These are phyloP conservation scores for Neurospora sp. DNA, from an alignment of 2,329 filamentous ascomycete genomes.

Conservation along the genomic window DNA sequence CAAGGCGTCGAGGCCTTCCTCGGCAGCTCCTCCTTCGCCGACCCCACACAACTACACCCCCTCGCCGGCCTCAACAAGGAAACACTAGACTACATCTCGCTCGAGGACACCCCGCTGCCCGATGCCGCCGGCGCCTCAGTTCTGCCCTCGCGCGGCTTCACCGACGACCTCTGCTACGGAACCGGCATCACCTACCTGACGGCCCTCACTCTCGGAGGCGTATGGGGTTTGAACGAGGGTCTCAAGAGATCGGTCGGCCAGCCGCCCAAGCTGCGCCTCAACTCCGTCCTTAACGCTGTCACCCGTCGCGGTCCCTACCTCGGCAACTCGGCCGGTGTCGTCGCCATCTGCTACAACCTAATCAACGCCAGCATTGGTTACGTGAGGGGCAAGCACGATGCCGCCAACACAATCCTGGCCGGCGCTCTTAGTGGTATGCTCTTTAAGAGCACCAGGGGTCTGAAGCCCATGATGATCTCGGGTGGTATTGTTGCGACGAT, in stretches of 20 bases:
- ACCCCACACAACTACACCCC: constrained; percentile 83
- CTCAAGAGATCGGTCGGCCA: constrained; percentile 65
- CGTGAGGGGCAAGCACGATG: constrained; percentile 75
- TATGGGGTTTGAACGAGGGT: constrained; percentile 88
- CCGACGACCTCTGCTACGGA: constrained; percentile 95
- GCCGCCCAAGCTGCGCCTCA: constrained; percentile 84
- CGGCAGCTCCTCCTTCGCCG: constrained; percentile 63
- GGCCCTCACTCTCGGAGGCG: constrained; percentile 77
- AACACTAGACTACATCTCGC: constrained; percentile 84
- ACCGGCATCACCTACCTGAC: constrained; percentile 88
- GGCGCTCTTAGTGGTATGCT: constrained; percentile 84
- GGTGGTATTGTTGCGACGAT: constrained; percentile 79
- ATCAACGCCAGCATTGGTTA: constrained; percentile 78
- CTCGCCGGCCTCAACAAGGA: constrained; percentile 89
- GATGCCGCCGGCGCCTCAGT: constrained; percentile 80
- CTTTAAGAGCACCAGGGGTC: constrained; percentile 89
- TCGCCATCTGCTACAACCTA: constrained; percentile 94
- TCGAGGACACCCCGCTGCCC: constrained; percentile 85
- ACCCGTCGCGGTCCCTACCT: constrained; percentile 89
- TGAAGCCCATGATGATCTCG: constrained; percentile 90
- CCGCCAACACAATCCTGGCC: constrained; percentile 77
- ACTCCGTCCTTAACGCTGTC: constrained; percentile 89
- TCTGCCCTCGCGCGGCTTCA: constrained; percentile 91
- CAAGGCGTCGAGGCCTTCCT: constrained; percentile 85
- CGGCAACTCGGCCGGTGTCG: constrained; percentile 90